These are phyloP conservation scores for Penicillium daleae DNA, from an alignment of 495 filamentous ascomycete genomes.

Conservation along the genomic window DNA sequence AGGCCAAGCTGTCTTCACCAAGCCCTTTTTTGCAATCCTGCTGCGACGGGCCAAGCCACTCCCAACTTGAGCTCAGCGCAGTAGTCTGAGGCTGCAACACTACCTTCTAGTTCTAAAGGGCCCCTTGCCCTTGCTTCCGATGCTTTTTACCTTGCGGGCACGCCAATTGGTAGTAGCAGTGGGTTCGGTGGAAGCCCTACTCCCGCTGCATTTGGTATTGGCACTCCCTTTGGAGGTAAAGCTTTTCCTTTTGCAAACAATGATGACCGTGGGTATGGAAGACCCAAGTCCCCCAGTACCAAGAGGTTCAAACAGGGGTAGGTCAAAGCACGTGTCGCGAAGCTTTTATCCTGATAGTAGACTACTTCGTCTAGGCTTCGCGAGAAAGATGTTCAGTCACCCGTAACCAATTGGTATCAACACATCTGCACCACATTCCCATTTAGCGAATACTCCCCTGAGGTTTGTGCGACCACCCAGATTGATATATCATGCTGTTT, in stretches of 20 bases:
- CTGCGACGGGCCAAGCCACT: no score
- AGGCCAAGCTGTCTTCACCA: no score
- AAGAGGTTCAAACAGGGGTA: neutral
- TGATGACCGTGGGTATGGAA: neutral
- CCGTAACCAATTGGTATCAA: neutral
- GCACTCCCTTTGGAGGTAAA: no score
- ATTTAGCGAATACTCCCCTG: neutral
- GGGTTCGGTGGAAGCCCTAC: no score
- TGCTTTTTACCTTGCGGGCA: no score
- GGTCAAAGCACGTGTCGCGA: neutral
- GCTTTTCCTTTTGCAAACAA: neutral
- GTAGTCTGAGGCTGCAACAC: no score
- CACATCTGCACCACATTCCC: neutral
- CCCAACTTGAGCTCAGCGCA: no score
- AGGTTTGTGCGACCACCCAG: neutral
- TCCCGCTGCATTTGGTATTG: no score
- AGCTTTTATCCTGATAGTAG: neutral
- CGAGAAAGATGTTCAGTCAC: neutral
- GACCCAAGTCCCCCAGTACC: neutral
- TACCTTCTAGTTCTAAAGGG: no score
- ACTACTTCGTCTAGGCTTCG: neutral
- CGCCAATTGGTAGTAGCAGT: no score
- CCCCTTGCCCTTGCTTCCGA: no score
- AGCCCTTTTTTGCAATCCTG: no score
- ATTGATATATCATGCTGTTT: neutral